Percentiles rank a stretch among this genome's conserved stretches.
These are phyloP conservation scores for Lobosporangium transversale DNA, from an alignment of 192 early-diverging fungal genomes.

Conservation along the genomic window DNA sequence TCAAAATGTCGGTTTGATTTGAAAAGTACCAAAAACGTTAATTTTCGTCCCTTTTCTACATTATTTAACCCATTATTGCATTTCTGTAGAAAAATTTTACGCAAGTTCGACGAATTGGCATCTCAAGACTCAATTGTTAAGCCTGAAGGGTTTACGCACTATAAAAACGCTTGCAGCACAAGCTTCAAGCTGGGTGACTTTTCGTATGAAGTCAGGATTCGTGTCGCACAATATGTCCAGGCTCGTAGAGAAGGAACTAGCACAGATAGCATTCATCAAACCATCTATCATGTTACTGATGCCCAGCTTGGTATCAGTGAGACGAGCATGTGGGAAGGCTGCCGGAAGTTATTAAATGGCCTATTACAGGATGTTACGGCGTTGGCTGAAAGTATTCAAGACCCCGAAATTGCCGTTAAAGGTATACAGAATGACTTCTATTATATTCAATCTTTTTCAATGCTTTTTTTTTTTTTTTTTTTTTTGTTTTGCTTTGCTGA, in stretches of 20 bases:
- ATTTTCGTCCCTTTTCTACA: neutral
- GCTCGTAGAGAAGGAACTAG: slow-evolving; percentile 30
- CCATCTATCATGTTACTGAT: slow-evolving; percentile 68
- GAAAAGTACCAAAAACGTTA: too few relatives aligned
- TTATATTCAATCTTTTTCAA: neutral
- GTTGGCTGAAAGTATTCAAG: slow-evolving; percentile 58
- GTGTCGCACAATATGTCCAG: slow-evolving; percentile 16
- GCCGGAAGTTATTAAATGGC: slow-evolving; percentile 60
- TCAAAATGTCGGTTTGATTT: too few relatives aligned
- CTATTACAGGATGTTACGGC: slow-evolving; percentile 58
- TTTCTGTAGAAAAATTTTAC: slow-evolving; percentile 66
- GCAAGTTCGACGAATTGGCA: slow-evolving; percentile 70
- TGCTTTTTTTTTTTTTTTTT: neutral
- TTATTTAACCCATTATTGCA: neutral
- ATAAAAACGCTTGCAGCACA: slow-evolving; percentile 55
- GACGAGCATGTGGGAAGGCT: slow-evolving; percentile 68
- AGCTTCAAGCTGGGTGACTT: slow-evolving; percentile 62
- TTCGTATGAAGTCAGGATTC: slow-evolving; percentile 53
- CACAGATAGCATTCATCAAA: slow-evolving; percentile 55
- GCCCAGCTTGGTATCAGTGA: slow-evolving; percentile 66
- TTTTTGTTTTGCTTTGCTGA: neutral
- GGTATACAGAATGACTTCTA: slow-evolving; percentile 27
- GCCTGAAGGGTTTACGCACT: slow-evolving; percentile 56
- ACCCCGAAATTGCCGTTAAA: slow-evolving; percentile 63
- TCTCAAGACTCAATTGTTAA: slow-evolving; percentile 58